phyloP scores from a whole-genome alignment of 1,284 basidiomycete species.

The Malassezia pachydermatis region DNA sequence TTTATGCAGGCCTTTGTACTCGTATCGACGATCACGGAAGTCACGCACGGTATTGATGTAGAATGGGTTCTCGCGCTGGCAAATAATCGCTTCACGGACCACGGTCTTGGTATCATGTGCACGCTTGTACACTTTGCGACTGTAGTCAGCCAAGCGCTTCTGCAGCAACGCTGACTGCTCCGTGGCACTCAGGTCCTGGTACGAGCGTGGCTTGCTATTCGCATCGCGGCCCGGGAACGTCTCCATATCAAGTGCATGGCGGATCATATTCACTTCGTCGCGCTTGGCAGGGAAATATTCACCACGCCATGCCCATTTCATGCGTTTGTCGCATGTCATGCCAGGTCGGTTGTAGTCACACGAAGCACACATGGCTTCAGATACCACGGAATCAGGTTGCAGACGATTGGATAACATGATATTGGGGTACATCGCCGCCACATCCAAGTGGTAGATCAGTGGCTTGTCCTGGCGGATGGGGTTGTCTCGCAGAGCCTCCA shows the following conservation, averaged over 20 bases:
- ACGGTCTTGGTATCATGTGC: conserved; percentile 98
- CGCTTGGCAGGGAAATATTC: conserved; percentile 96
- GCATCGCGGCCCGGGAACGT: conserved; percentile 72
- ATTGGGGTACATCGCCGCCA: conserved; percentile 99
- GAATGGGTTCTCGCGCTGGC: conserved; percentile 96
- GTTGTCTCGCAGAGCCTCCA: conserved; percentile 83
- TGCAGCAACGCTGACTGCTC: conserved; percentile 88
- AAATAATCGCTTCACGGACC: conserved; percentile 86
- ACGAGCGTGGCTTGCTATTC: conserved; percentile 65
- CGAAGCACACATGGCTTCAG: conserved; percentile 90
- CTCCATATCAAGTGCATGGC: conserved; percentile 90
- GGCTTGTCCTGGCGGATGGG: conserved; percentile 80
- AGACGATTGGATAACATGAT: conserved; percentile 99
- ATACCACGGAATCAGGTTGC: conserved; percentile 94
- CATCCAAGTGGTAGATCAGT: conserved; percentile 96
- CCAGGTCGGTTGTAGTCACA: conserved; percentile 97
- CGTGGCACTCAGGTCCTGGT: conserved; percentile 69
- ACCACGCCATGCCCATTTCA: conserved; percentile 98
- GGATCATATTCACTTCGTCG: conserved; percentile 99
- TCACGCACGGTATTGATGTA: conserved; percentile 96
- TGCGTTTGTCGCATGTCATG: conserved; percentile 82
- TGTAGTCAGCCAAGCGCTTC: conserved; percentile 96
- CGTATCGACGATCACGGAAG: conserved; percentile 95
- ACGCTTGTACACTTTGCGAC: conserved; percentile 95
- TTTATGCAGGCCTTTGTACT: conserved; percentile 97